Conservation (phyloP, 192 early-diverging fungal genomes). For the Podochytrium sp. region DNA sequence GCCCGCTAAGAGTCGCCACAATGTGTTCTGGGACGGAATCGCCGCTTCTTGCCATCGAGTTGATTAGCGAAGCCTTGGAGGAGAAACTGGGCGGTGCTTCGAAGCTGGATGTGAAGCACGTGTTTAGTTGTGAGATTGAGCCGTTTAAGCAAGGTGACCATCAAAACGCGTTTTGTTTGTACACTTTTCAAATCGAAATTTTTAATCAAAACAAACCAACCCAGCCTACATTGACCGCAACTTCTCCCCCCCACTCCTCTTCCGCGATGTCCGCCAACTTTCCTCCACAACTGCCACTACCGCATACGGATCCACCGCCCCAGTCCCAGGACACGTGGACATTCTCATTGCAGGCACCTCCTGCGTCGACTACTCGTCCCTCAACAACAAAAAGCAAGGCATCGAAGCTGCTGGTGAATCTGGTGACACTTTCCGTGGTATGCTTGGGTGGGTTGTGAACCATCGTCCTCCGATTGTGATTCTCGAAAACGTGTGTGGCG, state of each 20-base stretch:
- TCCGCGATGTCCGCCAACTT: slow-evolving; percentile 51
- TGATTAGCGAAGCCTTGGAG: slow-evolving; percentile 37
- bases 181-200: neutral
- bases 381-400: slow-evolving; percentile 51
- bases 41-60: slow-evolving; percentile 44
- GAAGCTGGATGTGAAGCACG: slow-evolving; percentile 40
- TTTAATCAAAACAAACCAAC: neutral
- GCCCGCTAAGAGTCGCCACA: slow-evolving; percentile 46
- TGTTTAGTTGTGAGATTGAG: slow-evolving; percentile 56
- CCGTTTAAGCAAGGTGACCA: slow-evolving; percentile 52
- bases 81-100: slow-evolving; percentile 25
- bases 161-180: neutral
- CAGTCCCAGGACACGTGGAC: slow-evolving; percentile 48
- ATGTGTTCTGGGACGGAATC: slow-evolving; percentile 58
- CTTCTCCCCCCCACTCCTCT: slow-evolving; percentile 51
- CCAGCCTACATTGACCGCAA: slow-evolving; percentile 54
- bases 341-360: slow-evolving; percentile 53
- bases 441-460: slow-evolving; percentile 46
- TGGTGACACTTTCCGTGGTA: slow-evolving; percentile 50
- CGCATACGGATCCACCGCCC: slow-evolving; percentile 43
- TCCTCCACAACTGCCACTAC: slow-evolving; percentile 40
- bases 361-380: slow-evolving; percentile 52
- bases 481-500: slow-evolving; percentile 49
- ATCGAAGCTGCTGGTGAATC: slow-evolving; percentile 46
- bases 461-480: slow-evolving; percentile 48